Evolutionary conservation across 2,329 filamentous ascomycete genomes (phyloP).

Genomic region (Fusarium domesticum): DNA sequence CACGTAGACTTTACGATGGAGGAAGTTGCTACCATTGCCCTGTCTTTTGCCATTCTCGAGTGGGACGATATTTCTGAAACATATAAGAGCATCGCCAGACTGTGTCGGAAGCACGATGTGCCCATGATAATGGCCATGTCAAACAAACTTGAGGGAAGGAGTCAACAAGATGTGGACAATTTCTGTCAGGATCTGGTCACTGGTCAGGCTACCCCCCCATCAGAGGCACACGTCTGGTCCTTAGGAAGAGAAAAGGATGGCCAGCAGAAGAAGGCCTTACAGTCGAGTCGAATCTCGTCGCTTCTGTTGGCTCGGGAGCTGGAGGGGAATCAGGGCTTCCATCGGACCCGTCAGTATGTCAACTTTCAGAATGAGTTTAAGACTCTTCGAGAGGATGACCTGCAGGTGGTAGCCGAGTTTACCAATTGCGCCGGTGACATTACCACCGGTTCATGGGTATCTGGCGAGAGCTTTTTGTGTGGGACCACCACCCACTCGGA

Average conservation of each 20-base stretch:
- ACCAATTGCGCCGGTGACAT: constrained; percentile 62
- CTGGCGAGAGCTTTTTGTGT: constrained; percentile 53
- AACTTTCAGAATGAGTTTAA: constrained; percentile 47
- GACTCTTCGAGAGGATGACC: constrained; percentile 48
- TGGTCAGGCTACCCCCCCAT: constrained; percentile 11
- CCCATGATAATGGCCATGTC: constrained; percentile 18
- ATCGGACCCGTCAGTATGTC: constrained; percentile 39
- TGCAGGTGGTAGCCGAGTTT: constrained; percentile 53
- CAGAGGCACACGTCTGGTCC: constrained; percentile 26
- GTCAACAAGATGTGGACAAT: constrained; percentile 28
- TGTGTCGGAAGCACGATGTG: constrained; percentile 23
- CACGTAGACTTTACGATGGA: constrained; percentile 47
- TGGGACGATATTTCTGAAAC: constrained; percentile 13
- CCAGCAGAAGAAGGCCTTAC: constrained; percentile 8
- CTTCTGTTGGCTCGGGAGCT: constrained; percentile 51
- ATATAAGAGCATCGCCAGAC: constrained; percentile 16
- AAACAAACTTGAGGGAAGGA: constrained; percentile 24
- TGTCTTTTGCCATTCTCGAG: constrained; percentile 18
- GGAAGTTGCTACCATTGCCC: constrained; percentile 35
- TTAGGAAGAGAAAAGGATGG: constrained; percentile 16
- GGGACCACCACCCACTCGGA: constrained; percentile 63
- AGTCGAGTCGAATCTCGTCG: constrained; percentile 33
- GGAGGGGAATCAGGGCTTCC: constrained; percentile 43
- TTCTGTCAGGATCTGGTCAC: constrained; percentile 34
- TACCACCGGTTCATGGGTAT: constrained; percentile 56